Percentiles rank a stretch among this genome's conserved stretches.
Conservation (phyloP, 73 alveolate genomes). For the Tetrahymena borealis region DNA sequence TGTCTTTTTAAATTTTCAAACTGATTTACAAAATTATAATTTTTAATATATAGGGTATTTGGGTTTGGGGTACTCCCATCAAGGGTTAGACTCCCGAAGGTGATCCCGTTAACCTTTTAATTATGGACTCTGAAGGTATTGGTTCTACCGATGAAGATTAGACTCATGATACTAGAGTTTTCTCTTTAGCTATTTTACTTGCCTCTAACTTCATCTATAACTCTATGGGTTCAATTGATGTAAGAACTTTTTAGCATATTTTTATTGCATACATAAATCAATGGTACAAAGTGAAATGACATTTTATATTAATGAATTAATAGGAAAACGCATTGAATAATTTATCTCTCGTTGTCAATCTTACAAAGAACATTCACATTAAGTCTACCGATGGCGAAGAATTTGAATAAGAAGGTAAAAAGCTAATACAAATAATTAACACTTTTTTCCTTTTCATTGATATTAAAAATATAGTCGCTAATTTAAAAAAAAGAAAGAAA, state of each 20-base stretch:
- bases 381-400: constrained; percentile 52
- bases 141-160: constrained; percentile 89
- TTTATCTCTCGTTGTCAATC: constrained; percentile 74
- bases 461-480: neutral
- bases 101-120: constrained; percentile 39
- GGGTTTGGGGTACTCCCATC: constrained; percentile 63
- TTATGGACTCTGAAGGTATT: constrained; percentile 87
- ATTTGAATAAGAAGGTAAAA: constrained; percentile 19
- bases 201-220: constrained; percentile 81
- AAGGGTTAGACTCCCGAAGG: neutral
- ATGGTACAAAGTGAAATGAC: neutral
- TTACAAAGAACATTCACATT: constrained; percentile 66
- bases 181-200: constrained; percentile 79
- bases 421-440: no score
- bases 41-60: constrained; percentile 10
- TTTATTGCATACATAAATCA: neutral
- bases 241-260: neutral
- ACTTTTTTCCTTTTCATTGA: no score
- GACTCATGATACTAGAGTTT: constrained; percentile 87
- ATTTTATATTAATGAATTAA: neutral
- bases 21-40: neutral
- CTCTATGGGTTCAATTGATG: constrained; percentile 91
- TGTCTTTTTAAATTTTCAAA: neutral
- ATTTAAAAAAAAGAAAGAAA: neutral
- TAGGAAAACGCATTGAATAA: constrained; percentile 60